These are phyloP conservation scores for Datisca glomerata DNA, from an alignment of 306 rosid species.

Conservation along the genomic window DNA sequence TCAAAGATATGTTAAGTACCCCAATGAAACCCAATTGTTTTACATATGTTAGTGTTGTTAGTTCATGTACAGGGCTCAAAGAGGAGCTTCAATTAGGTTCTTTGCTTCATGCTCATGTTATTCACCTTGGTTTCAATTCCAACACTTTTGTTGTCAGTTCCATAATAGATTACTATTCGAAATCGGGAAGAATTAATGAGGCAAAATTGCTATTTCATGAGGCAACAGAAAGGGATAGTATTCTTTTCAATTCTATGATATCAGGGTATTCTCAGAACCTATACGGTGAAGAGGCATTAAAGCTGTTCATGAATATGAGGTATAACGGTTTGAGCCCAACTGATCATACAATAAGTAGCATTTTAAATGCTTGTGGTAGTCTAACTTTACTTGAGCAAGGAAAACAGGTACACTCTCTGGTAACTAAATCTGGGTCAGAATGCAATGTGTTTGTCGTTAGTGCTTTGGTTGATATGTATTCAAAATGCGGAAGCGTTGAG, in stretches of 20 bases:
- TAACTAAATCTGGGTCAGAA: slow-evolving; percentile 43
- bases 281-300: slow-evolving; percentile 31
- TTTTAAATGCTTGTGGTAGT: slow-evolving; percentile 49
- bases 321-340: slow-evolving; percentile 26
- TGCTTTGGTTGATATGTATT: slow-evolving; percentile 61
- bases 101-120: slow-evolving; percentile 43
- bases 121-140: slow-evolving; percentile 31
- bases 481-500: slow-evolving; percentile 45
- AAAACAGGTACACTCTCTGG: slow-evolving; percentile 42
- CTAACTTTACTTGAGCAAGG: slow-evolving; percentile 42
- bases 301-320: slow-evolving; percentile 48
- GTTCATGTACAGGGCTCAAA: slow-evolving; percentile 29
- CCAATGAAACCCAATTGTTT: slow-evolving; percentile 36
- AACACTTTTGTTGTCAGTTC: slow-evolving; percentile 41
- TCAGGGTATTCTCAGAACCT: slow-evolving; percentile 39
- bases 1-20: slow-evolving; percentile 38
- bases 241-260: slow-evolving; percentile 47
- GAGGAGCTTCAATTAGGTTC: slow-evolving; percentile 21
- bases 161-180: slow-evolving; percentile 45
- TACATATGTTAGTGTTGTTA: slow-evolving; percentile 49
- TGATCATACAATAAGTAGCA: slow-evolving; percentile 34
- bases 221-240: slow-evolving; percentile 28
- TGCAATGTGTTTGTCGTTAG: slow-evolving; percentile 44
- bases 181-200: slow-evolving; percentile 23
- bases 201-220: slow-evolving; percentile 33